Evolutionary conservation across 257 asterid genomes (phyloP).

Genomic region (Gentiana macrophylla): DNA sequence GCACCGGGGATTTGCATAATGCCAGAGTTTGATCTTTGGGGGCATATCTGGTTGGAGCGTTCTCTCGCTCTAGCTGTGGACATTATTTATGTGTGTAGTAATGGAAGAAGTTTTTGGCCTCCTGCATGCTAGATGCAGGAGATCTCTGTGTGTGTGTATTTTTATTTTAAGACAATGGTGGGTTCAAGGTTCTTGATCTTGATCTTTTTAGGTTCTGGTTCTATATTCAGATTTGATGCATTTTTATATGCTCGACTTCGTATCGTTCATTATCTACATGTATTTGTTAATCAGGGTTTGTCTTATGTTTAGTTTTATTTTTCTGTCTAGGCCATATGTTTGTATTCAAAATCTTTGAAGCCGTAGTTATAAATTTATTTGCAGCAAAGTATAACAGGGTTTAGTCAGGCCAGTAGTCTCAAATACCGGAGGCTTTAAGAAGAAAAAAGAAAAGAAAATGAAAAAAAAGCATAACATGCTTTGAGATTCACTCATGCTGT

Average conservation of each 20-base stretch:
- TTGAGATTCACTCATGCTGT: no score
- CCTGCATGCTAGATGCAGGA: not conserved
- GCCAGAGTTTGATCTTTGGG: slow-evolving; percentile 5
- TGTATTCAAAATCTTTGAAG: no score
- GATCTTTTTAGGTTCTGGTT: not conserved
- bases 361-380: no score
- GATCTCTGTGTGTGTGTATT: not conserved
- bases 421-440: no score
- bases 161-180: not conserved
- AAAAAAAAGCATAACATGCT: no score
- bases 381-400: no score
- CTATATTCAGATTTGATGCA: not conserved
- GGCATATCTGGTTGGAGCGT: slow-evolving; percentile 11
- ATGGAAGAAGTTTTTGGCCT: not conserved
- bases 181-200: not conserved
- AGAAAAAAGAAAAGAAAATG: no score
- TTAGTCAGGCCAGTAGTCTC: no score
- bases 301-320: no score
- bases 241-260: not conserved
- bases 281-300: no score
- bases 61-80: not conserved
- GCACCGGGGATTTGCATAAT: slow-evolving; percentile 7
- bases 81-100: slow-evolving; percentile 1
- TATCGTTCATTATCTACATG: no score
- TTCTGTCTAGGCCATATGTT: no score